Evolutionary conservation across 2,329 filamentous ascomycete species (phyloP).

Genomic region (Aspergillus sp.): DNA sequence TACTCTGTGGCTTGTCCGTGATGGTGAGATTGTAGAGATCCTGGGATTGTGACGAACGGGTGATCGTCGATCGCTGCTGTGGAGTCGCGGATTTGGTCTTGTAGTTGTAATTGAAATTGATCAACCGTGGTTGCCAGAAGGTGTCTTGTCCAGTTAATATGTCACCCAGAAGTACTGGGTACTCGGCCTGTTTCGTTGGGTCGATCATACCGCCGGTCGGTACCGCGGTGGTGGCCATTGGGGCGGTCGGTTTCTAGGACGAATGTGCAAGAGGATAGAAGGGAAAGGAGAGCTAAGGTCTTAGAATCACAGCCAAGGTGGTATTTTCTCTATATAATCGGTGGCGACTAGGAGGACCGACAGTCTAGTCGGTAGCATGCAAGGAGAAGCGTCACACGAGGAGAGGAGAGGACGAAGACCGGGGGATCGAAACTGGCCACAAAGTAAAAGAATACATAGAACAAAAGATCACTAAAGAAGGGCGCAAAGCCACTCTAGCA

Average conservation of each 20-base stretch:
- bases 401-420: constrained; percentile 1
- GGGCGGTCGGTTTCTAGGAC: constrained; percentile 4
- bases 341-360: constrained; percentile 1
- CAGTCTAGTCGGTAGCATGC: constrained; percentile 7
- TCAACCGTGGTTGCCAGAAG: constrained; percentile 17
- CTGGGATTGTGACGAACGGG: constrained; percentile 23
- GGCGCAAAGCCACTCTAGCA: background rate
- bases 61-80: constrained; percentile 33
- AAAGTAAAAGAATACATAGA: background rate
- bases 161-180: constrained; percentile 41
- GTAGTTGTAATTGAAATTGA: constrained; percentile 43
- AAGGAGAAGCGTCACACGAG: constrained; percentile 16
- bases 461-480: background rate
- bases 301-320: background rate
- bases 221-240: constrained; percentile 28
- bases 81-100: constrained; percentile 37
- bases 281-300: background rate
- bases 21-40: constrained; percentile 37
- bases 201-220: constrained; percentile 32
- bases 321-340: background rate
- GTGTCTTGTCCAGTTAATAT: constrained; percentile 28
- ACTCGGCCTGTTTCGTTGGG: constrained; percentile 40
- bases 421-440: constrained; percentile 8
- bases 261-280: background rate
- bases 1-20: constrained; percentile 35